Percentiles rank a stretch among this genome's conserved stretches.
These are phyloP conservation scores for Aspergillus cristatus DNA, from an alignment of 495 filamentous ascomycete genomes.

Conservation along the genomic window DNA sequence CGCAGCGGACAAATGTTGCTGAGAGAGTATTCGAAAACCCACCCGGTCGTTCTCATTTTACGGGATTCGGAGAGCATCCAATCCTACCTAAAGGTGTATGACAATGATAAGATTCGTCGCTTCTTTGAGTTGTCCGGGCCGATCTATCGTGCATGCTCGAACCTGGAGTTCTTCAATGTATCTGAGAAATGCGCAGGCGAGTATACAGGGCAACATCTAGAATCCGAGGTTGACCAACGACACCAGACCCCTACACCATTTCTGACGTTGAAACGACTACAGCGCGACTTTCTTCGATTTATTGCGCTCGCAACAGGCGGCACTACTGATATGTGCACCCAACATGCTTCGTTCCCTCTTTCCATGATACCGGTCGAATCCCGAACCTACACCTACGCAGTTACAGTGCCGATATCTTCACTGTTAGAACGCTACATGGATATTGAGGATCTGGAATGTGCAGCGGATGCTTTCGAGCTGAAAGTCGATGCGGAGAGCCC, in stretches of 20 bases:
- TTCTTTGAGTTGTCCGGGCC: constrained; percentile 43
- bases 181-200: constrained; percentile 20
- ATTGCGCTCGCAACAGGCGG: constrained; percentile 54
- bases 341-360: constrained; percentile 60
- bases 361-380: constrained; percentile 55
- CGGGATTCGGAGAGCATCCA: constrained; percentile 57
- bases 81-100: constrained; percentile 47
- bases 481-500: constrained; percentile 42
- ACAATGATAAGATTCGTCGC: constrained; percentile 44
- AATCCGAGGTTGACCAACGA: constrained; percentile 26
- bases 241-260: constrained; percentile 40
- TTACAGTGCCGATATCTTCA: constrained; percentile 53
- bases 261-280: constrained; percentile 56
- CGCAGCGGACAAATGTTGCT: constrained; percentile 32
- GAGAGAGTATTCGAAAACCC: constrained; percentile 37
- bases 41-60: constrained; percentile 66
- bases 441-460: constrained; percentile 55
- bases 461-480: constrained; percentile 59
- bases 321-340: constrained; percentile 39
- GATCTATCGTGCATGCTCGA: constrained; percentile 56
- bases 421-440: constrained; percentile 47
- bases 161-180: constrained; percentile 73
- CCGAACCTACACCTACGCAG: constrained; percentile 51
- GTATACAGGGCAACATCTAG: constrained; percentile 16
- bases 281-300: constrained; percentile 62